Evolutionary conservation across 371 early-diverging fungal species (phyloP).

Genomic region (Actinomortierella ambigua): DNA sequence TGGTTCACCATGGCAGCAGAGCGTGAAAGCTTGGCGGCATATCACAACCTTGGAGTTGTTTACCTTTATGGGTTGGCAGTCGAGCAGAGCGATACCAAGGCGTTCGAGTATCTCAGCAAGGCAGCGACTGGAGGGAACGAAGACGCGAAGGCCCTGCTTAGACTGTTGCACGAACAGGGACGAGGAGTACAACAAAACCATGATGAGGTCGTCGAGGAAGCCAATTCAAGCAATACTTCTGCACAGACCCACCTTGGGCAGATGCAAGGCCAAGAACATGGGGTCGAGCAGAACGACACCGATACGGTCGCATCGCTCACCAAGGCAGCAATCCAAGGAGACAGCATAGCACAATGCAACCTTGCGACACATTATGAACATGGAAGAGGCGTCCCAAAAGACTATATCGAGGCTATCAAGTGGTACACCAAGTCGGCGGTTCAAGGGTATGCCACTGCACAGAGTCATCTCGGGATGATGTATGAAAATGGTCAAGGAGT

Average conservation of each 20-base stretch:
- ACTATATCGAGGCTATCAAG: slow-evolving; percentile 69
- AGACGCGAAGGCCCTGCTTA: too few species aligned
- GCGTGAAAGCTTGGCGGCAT: slow-evolving; percentile 82
- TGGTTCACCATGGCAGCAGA: slow-evolving; percentile 82
- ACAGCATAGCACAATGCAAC: slow-evolving; percentile 58
- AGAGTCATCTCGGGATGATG: slow-evolving; percentile 74
- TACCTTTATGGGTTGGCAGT: too few species aligned
- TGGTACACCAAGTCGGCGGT: slow-evolving; percentile 70
- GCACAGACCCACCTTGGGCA: too few species aligned
- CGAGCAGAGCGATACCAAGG: too few species aligned
- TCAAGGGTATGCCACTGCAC: slow-evolving; percentile 80
- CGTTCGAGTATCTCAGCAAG: too few species aligned
- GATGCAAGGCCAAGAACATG: too few species aligned
- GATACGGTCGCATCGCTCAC: slow-evolving; percentile 79
- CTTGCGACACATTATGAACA: slow-evolving; percentile 81
- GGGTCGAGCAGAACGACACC: slow-evolving; percentile 59
- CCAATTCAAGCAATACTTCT: too few species aligned
- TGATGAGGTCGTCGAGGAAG: too few species aligned
- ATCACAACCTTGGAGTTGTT: slow-evolving; percentile 87
- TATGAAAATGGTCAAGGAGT: slow-evolving; percentile 84
- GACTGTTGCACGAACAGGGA: too few species aligned
- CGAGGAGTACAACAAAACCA: too few species aligned
- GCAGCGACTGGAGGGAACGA: too few species aligned
- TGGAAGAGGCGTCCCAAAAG: slow-evolving; percentile 72
- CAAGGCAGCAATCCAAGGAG: slow-evolving; percentile 68